A percentile compares a stretch with the other conserved stretches of the same genome.
These are phyloP conservation scores for Pseudisothecium myosuroides DNA, from an alignment of 225 moss, liverwort and hornwort species.

Conservation along the genomic window DNA sequence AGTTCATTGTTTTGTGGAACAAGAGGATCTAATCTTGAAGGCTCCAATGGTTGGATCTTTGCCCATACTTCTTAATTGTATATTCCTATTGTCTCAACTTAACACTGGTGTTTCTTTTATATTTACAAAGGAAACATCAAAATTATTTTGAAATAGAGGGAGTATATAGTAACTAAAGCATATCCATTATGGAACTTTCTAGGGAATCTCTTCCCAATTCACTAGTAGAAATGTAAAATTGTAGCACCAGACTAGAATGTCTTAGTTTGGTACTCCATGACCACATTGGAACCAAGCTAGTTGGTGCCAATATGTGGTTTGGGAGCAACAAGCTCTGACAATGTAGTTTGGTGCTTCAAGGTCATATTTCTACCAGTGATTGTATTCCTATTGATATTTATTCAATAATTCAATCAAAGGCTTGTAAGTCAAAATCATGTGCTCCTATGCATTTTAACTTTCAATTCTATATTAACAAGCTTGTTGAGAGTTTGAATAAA, in stretches of 20 bases:
- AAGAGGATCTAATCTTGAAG: neutral
- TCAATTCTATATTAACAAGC: no score
- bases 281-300: neutral
- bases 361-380: no score
- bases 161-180: no score
- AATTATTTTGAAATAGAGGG: no score
- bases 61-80: neutral
- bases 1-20: no score
- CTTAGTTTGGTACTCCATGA: neutral
- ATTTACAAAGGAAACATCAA: no score
- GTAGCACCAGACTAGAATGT: accelerated
- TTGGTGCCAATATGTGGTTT: neutral
- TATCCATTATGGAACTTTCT: accelerated
- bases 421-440: no score
- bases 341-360: neutral
- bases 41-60: neutral
- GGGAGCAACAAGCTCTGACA: neutral
- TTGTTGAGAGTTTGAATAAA: no score
- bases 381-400: no score
- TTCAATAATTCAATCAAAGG: neutral
- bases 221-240: neutral
- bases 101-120: no score
- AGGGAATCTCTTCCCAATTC: neutral
- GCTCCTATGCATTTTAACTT: no score
- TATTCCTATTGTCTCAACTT: no score